Base-by-base conservation (phyloP, 2,329 filamentous ascomycete genomes). In the Neonectria hederae region DNA sequence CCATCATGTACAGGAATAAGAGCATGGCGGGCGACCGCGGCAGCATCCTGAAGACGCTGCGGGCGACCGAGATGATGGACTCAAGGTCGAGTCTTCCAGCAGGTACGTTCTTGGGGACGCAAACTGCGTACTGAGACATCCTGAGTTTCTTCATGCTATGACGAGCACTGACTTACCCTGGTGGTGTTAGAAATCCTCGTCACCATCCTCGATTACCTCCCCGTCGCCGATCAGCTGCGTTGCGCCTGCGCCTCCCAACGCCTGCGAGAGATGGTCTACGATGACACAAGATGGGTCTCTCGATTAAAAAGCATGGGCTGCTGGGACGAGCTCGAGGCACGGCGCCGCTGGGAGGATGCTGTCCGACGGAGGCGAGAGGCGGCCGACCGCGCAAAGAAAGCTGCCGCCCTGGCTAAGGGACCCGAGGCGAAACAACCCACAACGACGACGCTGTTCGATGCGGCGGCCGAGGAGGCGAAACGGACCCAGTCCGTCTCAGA, bases 201-300 rank as follows among this genome's bases (percentile, higher is more conserved):
- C 30, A 87, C 89, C 0, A 94, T 99, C 70, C 87, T 99, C 75
- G 93, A 97, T 76, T 94, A 97, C 81, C 88, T 98, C 42, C 91
- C 93, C 42, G 87, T 97, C 28, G 83, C 90, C 65, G 95, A 97
- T 78, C 90, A 97, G 74, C 87, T 98, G 76, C 89, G 89, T 70
- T 95, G 93, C 76, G 95, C 96, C 48, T 90, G 91, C 67, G 90
- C 92, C 24, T 97, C 93, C 63, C 91, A 88, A 75, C 92, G 93
- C 65, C 88, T 98, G 86, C 91, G 92, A 76, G 96, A 99, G 80
- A 99, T 99, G 94, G 94, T 97, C 3, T 99, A 98, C 80, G 96
- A 99, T 78, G 96, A 99, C 78, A 93, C 94, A 54, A 87, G 95
- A 82, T 99, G 96, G 96, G 92, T 98, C 42, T 89, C 92, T 68